Conservation (phyloP, 2,329 filamentous ascomycete species). For the Raffaelea albimanens region DNA sequence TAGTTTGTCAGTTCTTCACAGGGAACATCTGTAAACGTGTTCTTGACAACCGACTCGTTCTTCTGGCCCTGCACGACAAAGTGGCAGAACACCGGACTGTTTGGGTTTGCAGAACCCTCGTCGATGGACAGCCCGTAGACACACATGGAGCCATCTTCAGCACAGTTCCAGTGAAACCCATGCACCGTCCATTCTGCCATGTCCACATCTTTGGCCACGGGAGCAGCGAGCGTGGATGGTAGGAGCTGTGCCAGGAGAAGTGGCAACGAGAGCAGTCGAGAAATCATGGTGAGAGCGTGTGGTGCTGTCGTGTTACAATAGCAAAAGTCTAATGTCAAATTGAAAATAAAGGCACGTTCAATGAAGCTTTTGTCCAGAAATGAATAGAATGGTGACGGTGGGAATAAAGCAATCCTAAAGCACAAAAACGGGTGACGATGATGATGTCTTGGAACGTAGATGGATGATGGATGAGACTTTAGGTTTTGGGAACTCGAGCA, state of each 20-base stretch:
- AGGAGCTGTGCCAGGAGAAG: conserved; percentile 5
- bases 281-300: conserved; percentile 7
- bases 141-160: conserved; percentile 8
- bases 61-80: conserved; percentile 1
- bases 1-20: conserved; percentile 11
- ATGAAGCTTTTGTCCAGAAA: too few species aligned
- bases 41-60: background rate
- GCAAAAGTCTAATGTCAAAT: too few species aligned
- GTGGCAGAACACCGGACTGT: conserved; percentile 5
- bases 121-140: conserved; percentile 12
- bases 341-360: too few species aligned
- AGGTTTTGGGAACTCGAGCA: too few species aligned
- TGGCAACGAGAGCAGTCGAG: background rate
- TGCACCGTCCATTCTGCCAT: conserved; percentile 8
- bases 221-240: background rate
- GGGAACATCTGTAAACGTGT: conserved; percentile 7
- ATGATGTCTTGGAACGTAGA: background rate
- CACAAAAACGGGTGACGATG: background rate
- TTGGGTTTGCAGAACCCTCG: background rate
- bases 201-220: background rate
- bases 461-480: background rate
- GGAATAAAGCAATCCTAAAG: background rate
- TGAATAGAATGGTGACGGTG: background rate
- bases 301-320: too few species aligned
- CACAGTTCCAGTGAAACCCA: conserved; percentile 12